Evolutionary conservation across 257 asterid species (phyloP), one percentile per base, ranked within the genome.

Genomic region (Anisodus acutangulus): DNA sequence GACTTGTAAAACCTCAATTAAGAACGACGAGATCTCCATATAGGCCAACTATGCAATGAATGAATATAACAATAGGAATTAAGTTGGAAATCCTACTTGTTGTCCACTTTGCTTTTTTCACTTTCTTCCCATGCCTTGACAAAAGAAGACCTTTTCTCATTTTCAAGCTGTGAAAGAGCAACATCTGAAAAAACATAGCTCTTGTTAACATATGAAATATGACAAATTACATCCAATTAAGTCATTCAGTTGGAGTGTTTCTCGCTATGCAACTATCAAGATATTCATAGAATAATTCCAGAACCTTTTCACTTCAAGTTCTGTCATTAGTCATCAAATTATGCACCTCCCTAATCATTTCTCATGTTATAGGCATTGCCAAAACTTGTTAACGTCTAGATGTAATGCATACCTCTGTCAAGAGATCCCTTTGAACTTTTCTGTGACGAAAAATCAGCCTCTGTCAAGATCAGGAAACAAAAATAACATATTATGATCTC

Each of bases 61-160:
- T 26, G 80, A 74, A 31, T 31, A 4, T 5, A 80, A 78, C 39
- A 79, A 22, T 1, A 17, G 60, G 26, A 22, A 22, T 22, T 22
- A 31, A 62, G 16, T 9, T 35, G 45, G 7, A 79, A 76, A 84
- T 82, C 90, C 89, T 87, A 94, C 98, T 90, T 93, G 93, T 93
- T 94, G 68, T 93, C 92, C 80, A 86, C 95, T 93, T 92, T 94
- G 88, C 88, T 55, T 13, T 93, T 93, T 86, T 92, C 95, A 59
- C 90, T 89, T 39, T 94, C 97, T 85, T 94, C 98, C 97, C 97
- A 94, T 58, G 98, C 98, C 89, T 91, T 92, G 84, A 92, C 83
- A 80, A 86, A 92, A 6, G 98, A 91, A 79, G 83, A 60, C 74
- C 83, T 91, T 88, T 94, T 94, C 63, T 94, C 97, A 43, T 71